A percentile compares a stretch with the other conserved stretches of the same genome.
phyloP scores from a whole-genome alignment of 1,284 basidiomycete genomes.

The Wolfiporia cocos region DNA sequence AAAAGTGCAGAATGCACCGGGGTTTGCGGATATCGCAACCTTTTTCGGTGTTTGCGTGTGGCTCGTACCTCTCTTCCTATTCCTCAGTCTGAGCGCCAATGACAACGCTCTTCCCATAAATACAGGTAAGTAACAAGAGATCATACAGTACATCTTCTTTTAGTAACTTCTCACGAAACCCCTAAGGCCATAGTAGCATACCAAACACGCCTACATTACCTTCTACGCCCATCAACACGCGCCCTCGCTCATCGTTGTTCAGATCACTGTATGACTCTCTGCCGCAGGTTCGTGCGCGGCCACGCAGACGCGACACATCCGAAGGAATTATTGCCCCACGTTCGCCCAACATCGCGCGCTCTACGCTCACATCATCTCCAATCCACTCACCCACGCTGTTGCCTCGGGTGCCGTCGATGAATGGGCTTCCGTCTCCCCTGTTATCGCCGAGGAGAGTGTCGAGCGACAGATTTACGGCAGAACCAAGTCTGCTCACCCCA shows the following conservation, averaged over 20 bases:
- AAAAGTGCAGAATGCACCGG: constrained; percentile 34
- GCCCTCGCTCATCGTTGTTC: constrained; percentile 26
- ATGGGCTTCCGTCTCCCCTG: constrained; percentile 18
- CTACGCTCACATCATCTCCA: constrained; percentile 15
- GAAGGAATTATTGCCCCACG: constrained; percentile 30
- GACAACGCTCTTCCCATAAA: constrained; percentile 83
- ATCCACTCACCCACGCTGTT: constrained; percentile 11
- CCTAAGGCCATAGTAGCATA: constrained; percentile 10
- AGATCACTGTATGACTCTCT: constrained; percentile 26
- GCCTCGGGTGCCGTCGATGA: constrained; percentile 17
- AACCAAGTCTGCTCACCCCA: constrained; percentile 7
- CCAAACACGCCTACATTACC: constrained; percentile 20
- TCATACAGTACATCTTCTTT: background rate
- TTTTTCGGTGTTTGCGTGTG: constrained; percentile 93
- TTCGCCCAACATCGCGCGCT: constrained; percentile 12
- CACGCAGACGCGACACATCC: constrained; percentile 20
- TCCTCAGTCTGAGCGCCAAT: constrained; percentile 90
- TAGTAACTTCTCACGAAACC: no score
- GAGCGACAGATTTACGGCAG: constrained; percentile 13
- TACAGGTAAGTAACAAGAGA: constrained; percentile 16
- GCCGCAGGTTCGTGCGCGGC: constrained; percentile 22
- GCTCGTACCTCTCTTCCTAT: constrained; percentile 87
- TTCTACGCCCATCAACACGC: constrained; percentile 8
- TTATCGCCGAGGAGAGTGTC: constrained; percentile 17
- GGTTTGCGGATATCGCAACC: constrained; percentile 79